Conservation (phyloP, 176 grass and related monocot genomes). For the Areca catechu region DNA sequence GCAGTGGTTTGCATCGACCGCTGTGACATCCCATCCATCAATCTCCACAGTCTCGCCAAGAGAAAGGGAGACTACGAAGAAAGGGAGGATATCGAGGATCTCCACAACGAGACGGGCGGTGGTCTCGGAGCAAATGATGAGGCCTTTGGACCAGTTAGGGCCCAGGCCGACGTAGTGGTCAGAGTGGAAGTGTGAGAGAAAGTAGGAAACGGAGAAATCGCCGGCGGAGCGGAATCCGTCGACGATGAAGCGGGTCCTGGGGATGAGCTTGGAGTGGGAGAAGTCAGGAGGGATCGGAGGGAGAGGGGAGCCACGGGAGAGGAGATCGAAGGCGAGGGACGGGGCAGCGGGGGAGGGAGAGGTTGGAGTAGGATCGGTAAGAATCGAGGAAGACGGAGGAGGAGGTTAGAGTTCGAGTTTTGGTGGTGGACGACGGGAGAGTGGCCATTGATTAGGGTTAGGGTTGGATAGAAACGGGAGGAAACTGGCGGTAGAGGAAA, state of each 20-base stretch:
- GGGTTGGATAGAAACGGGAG: constrained; percentile 2
- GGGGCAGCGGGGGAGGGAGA: constrained; percentile 21
- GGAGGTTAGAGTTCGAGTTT: constrained; percentile 8
- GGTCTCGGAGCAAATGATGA: constrained; percentile 60
- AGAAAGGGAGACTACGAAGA: constrained; percentile 47
- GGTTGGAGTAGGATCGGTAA: constrained; percentile 23
- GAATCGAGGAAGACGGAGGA: constrained; percentile 35
- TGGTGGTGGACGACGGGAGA: constrained; percentile 23
- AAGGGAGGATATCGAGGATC: constrained; percentile 46
- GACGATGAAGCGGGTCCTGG: constrained; percentile 66
- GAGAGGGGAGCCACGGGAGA: constrained; percentile 18
- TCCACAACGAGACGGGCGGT: constrained; percentile 57
- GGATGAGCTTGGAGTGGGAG: constrained; percentile 44
- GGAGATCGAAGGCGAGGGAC: constrained; percentile 13
- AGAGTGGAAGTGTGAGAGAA: constrained; percentile 94
- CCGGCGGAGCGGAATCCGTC: constrained; percentile 75
- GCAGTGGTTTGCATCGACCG: constrained; percentile 88
- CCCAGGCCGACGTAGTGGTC: constrained; percentile 73
- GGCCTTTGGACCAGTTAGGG: constrained; percentile 59
- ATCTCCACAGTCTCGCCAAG: constrained; percentile 31
- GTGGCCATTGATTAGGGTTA: constrained; percentile 36
- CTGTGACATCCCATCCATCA: constrained; percentile 46
- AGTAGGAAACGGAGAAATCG: constrained; percentile 79
- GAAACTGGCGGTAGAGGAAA: not conserved
- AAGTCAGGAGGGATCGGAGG: constrained; percentile 43